Evolutionary conservation across 2,329 filamentous ascomycete genomes (phyloP).

Genomic region (Tolypocladium album): DNA sequence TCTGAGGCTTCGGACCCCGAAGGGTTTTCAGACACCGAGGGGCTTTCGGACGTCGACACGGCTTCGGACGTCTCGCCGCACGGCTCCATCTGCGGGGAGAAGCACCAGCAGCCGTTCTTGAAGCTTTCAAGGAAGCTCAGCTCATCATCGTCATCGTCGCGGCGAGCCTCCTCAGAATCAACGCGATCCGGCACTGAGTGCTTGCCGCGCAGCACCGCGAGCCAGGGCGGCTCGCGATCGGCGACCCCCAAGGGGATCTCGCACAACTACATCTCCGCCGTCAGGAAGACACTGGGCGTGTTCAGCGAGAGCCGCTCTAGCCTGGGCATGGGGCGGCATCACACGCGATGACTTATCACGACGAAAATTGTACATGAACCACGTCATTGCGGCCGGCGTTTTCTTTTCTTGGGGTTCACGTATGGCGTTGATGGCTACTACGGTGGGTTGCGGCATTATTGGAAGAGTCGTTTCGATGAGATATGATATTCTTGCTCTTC

Average conservation of each 20-base stretch:
- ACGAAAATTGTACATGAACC: neutral
- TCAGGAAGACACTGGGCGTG: conserved; percentile 1
- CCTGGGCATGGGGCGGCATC: neutral
- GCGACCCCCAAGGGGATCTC: neutral
- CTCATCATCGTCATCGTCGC: neutral
- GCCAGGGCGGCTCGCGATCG: neutral
- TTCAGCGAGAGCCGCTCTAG: neutral
- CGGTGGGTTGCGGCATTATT: neutral
- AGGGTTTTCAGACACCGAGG: neutral
- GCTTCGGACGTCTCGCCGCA: neutral
- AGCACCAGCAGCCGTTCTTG: neutral
- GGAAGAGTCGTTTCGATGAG: neutral
- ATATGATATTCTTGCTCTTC: neutral
- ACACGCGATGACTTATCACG: neutral
- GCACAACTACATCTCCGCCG: conserved; percentile 1
- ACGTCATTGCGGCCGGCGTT: neutral
- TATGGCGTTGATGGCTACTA: neutral
- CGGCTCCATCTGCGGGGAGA: neutral
- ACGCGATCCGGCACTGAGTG: neutral
- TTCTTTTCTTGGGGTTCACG: neutral
- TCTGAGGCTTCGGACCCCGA: conserved; percentile 1
- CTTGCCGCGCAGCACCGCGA: neutral
- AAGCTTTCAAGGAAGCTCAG: conserved; percentile 2
- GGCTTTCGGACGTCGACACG: neutral
- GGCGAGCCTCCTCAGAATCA: neutral